Base-by-base conservation (phyloP, 2,329 filamentous ascomycete species). In the Metarhizium album region DNA sequence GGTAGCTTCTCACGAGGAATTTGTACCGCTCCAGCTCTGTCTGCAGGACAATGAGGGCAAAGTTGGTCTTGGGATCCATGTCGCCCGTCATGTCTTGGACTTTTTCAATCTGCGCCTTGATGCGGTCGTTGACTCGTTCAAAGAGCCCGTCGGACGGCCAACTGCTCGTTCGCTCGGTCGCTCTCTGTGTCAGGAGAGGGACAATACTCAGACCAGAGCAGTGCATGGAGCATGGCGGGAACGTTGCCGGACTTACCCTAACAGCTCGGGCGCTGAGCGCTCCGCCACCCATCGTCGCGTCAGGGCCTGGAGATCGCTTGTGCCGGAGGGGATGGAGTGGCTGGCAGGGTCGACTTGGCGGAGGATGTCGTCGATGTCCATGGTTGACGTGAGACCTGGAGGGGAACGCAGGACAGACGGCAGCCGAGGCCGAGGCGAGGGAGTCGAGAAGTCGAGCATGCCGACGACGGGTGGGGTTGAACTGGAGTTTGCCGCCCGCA, bases 11-110 rank as follows among this genome's bases (percentile, higher is more conserved):
- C 18, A 97, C 79, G 22, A 98, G 76, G 63, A 90, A 98, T 70
- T 95, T 95, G 70, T 87, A 94, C 45, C 93, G 78, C 66, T 96
- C 90, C 50, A 98, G 79, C 70, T 98, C 93, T 6, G 94, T 97
- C 73, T 98, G 93, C 50, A 96, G 83, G 55, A 98, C 86, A 46
- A 96, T 95, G 62, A 97, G 83, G 54, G 83, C 82, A 66, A 98
- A 95, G 66, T 95, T 97, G 56, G 87, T 84, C 67, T 87, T 90
- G 45, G 90, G 86, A 62, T 95, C 90, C 81, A 90, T 86, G 62
- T 87, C 83, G 55, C 86, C 86, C 13, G 86, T 91, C 76, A 90
- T 79, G 53, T 84, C 79, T 70, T 87, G 84, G 55, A 88, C 80
- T 58, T 75, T 78, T 66, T 83, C 78, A 61, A 87, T 86, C 72